Evolutionary conservation across 2,329 filamentous ascomycete species (phyloP).

Genomic region (Beauveria pseudobassiana): DNA sequence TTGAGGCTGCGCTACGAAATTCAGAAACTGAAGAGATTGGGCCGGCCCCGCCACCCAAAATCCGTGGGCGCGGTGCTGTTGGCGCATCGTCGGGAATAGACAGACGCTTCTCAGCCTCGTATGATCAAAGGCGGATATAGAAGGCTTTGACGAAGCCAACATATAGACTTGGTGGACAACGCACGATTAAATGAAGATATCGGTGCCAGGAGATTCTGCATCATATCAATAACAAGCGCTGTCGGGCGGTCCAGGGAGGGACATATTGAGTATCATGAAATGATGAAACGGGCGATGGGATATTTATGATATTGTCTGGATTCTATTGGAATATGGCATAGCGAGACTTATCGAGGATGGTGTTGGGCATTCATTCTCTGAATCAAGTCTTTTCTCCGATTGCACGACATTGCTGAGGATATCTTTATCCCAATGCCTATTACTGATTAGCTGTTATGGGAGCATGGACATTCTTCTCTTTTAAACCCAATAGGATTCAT

Average conservation of each 20-base stretch:
- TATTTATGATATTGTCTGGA: background rate
- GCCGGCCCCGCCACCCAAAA: conserved; percentile 50
- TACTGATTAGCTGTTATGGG: no score
- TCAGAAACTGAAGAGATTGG: conserved; percentile 71
- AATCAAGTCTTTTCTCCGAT: no score
- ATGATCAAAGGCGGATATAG: conserved; percentile 50
- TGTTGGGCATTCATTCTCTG: background rate
- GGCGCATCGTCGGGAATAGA: conserved; percentile 63
- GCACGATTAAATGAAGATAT: background rate
- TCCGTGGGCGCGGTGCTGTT: conserved; percentile 65
- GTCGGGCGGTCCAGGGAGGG: background rate
- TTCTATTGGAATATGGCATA: background rate
- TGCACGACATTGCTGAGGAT: no score
- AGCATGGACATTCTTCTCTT: background rate
- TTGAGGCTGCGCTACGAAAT: conserved; percentile 46
- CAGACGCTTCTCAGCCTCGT: conserved; percentile 64
- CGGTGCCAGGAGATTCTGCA: background rate
- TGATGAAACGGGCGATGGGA: background rate
- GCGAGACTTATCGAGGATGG: background rate
- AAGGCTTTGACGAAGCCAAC: conserved; percentile 37
- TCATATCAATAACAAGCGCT: no score
- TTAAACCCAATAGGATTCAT: background rate
- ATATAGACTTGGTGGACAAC: background rate
- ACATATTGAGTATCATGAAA: background rate
- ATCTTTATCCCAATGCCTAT: no score